Conservation (phyloP, 2,329 filamentous ascomycete species). For the Penicillium sp. region DNA sequence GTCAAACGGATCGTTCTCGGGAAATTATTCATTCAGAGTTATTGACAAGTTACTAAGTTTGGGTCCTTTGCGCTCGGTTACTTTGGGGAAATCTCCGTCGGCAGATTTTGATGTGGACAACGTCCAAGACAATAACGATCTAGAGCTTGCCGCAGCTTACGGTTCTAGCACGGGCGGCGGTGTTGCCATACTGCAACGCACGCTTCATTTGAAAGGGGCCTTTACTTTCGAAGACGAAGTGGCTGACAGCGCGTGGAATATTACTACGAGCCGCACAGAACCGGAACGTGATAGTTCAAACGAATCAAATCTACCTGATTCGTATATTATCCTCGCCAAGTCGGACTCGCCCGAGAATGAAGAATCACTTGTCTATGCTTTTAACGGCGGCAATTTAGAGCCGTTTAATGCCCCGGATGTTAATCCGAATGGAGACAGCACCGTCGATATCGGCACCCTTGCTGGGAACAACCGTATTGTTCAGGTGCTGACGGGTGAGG, state of each 20-base stretch:
- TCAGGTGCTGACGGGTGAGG: constrained; percentile 80
- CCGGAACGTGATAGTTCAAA: constrained; percentile 46
- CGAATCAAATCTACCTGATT: constrained; percentile 57
- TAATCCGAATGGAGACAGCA: constrained; percentile 81
- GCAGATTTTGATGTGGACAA: constrained; percentile 42
- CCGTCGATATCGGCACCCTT: constrained; percentile 79
- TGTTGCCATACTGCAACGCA: constrained; percentile 71
- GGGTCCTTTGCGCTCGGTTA: constrained; percentile 72
- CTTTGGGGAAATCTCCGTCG: constrained; percentile 58
- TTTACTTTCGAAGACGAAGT: constrained; percentile 69
- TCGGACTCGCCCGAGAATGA: constrained; percentile 62
- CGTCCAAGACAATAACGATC: constrained; percentile 16
- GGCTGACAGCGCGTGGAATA: constrained; percentile 75
- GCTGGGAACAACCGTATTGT: constrained; percentile 77
- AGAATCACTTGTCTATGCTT: constrained; percentile 71
- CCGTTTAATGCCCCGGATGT: constrained; percentile 81
- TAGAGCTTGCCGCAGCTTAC: constrained; percentile 53
- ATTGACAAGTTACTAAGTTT: constrained; percentile 75
- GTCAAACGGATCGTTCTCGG: constrained; percentile 21
- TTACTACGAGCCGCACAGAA: constrained; percentile 52
- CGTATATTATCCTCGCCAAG: constrained; percentile 80
- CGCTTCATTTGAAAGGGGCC: constrained; percentile 69
- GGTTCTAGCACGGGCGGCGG: constrained; percentile 59
- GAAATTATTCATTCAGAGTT: constrained; percentile 68
- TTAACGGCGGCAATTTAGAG: constrained; percentile 70